A percentile compares a stretch with the other conserved stretches of the same genome.
These are phyloP conservation scores for Cerioporus squamosus DNA, from an alignment of 1,284 basidiomycete genomes.

Conservation along the genomic window DNA sequence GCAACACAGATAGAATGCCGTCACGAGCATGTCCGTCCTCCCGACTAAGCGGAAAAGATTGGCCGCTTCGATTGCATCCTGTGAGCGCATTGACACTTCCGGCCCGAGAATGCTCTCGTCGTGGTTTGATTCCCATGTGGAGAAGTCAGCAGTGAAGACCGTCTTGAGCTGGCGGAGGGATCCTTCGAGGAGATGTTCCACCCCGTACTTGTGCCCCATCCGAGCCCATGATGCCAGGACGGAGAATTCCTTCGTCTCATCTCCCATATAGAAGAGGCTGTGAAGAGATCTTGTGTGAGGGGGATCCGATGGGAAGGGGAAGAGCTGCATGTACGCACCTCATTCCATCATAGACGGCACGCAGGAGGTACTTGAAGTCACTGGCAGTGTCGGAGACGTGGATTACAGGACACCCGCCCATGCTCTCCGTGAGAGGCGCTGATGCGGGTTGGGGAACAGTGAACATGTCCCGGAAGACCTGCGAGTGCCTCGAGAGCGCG, in stretches of 20 bases:
- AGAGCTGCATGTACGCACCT: no score
- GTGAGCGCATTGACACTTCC: no score
- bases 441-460: no score
- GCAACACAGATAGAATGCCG: background rate
- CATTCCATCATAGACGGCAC: no score
- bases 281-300: no score
- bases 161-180: background rate
- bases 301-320: no score
- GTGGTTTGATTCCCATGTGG: background rate
- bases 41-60: slow-evolving; percentile 1
- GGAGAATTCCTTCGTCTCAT: background rate
- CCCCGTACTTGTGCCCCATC: slow-evolving; percentile 1
- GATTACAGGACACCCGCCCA: no score
- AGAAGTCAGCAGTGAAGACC: background rate
- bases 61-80: background rate
- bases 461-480: background rate
- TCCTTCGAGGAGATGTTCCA: background rate
- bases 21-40: background rate
- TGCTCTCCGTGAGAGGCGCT: no score
- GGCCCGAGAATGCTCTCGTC: no score
- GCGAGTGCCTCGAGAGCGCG: slow-evolving; percentile 9
- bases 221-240: background rate
- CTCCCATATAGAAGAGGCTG: no score
- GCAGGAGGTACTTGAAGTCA: no score
- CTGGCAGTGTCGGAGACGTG: no score